Percentiles rank a stretch among this genome's conserved stretches.
Evolutionary conservation across 1,139 yeast genomes (phyloP).

Genomic region (Barnettozyma hawaiiensis): DNA sequence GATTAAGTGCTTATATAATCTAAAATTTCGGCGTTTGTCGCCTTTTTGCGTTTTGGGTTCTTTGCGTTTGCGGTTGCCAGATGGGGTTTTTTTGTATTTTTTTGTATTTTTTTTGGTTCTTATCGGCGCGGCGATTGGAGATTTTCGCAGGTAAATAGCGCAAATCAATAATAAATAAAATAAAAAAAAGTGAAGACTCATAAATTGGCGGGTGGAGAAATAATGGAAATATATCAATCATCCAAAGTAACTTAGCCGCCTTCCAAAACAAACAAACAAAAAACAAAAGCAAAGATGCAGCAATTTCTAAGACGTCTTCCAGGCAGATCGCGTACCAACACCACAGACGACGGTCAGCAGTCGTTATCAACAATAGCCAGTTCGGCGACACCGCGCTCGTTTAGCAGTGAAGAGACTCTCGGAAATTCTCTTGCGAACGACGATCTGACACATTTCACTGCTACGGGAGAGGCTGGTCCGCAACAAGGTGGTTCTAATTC

Average conservation of each 20-base stretch:
- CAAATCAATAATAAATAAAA: too few relatives aligned
- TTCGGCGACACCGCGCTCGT: not conserved
- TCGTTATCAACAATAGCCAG: not conserved
- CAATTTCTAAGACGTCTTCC: constrained; percentile 11
- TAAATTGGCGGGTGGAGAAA: not conserved
- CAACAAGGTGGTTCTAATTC: too few relatives aligned
- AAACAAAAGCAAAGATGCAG: not conserved
- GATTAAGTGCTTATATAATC: not conserved
- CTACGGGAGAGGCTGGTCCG: not conserved
- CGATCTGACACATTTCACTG: constrained; percentile 2
- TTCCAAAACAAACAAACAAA: not conserved
- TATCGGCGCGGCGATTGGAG: constrained; percentile 1
- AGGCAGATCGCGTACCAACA: constrained; percentile 5
- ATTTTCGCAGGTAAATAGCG: not conserved
- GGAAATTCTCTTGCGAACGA: not conserved
- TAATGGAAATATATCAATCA: too few relatives aligned
- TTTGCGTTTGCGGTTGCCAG: not conserved
- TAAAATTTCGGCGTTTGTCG: not conserved
- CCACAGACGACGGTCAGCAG: not conserved
- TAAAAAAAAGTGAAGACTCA: too few relatives aligned
- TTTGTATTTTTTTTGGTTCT: not conserved
- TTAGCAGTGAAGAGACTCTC: constrained; percentile 14
- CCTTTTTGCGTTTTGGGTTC: too few relatives aligned
- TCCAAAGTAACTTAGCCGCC: too few relatives aligned
- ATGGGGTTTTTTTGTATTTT: not conserved